phyloP scores from a whole-genome alignment of 2,329 filamentous ascomycete species.

The Venturia aucupariae region DNA sequence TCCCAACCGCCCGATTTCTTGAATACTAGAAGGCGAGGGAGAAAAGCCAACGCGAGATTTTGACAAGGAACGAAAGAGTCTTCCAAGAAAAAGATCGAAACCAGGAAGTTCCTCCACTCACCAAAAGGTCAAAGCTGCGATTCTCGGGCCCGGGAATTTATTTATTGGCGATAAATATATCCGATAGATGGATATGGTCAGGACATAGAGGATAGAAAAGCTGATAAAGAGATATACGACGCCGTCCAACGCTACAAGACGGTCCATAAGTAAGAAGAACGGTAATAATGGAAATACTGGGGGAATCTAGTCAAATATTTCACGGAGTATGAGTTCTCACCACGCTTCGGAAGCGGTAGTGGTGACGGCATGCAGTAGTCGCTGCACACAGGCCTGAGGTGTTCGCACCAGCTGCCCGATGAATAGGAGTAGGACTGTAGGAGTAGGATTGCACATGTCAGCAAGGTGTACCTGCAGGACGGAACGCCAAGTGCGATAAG shows the following conservation, averaged over 20 bases:
- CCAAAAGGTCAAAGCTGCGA: conserved; percentile 15
- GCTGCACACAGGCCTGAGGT: neutral
- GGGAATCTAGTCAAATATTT: neutral
- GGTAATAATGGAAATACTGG: neutral
- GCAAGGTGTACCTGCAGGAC: neutral
- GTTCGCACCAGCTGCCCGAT: no score
- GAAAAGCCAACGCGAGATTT: no score
- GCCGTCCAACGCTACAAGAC: neutral
- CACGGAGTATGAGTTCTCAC: no score
- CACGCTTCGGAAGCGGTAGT: neutral
- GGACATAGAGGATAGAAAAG: neutral
- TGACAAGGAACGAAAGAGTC: no score
- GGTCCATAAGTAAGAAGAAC: neutral
- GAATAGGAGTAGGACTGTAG: no score
- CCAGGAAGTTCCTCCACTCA: neutral
- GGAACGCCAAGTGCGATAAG: neutral
- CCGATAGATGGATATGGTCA: neutral
- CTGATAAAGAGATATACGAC: neutral
- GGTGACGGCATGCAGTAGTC: neutral
- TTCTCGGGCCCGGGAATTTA: conserved; percentile 14
- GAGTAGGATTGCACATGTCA: neutral
- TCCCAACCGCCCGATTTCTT: no score
- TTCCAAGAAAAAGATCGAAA: no score
- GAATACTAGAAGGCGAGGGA: no score
- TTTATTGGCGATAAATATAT: conserved; percentile 8